Percentiles rank a stretch among this genome's conserved stretches.
phyloP scores from a whole-genome alignment of 805 yeast genomes.

The Kodamaea neixiangensis region DNA sequence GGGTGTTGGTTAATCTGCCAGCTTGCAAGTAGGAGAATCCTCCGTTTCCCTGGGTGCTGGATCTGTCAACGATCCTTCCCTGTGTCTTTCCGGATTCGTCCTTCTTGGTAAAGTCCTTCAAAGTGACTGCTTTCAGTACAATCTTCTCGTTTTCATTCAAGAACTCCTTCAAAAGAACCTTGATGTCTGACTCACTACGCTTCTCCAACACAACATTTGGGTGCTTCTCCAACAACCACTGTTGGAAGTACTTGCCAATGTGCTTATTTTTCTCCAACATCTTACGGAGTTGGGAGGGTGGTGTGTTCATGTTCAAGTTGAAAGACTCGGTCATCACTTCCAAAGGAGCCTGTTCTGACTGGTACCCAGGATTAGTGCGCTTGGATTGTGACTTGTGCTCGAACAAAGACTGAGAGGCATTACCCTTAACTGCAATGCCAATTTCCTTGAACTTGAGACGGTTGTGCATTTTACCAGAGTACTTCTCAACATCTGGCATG shows the following conservation, averaged over 20 bases:
- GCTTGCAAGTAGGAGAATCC: constrained; percentile 70
- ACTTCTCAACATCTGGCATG: constrained; percentile 70
- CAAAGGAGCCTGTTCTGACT: constrained; percentile 7
- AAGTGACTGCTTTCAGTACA: constrained; percentile 20
- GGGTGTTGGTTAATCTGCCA: constrained; percentile 69
- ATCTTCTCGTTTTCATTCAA: constrained; percentile 25
- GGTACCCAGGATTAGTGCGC: constrained; percentile 11
- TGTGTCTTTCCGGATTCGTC: constrained; percentile 10
- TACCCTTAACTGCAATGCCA: constrained; percentile 50
- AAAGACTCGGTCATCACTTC: constrained; percentile 35
- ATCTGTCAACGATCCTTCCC: constrained; percentile 13
- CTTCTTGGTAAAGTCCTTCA: constrained; percentile 27
- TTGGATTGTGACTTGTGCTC: constrained; percentile 23
- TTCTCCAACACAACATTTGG: constrained; percentile 37
- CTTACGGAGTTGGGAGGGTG: constrained; percentile 29
- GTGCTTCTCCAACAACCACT: constrained; percentile 53
- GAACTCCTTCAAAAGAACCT: constrained; percentile 36
- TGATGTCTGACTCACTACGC: constrained; percentile 23
- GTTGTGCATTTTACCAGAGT: constrained; percentile 59
- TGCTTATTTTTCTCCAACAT: constrained; percentile 44
- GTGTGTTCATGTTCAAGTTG: constrained; percentile 30
- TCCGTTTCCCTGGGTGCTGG: constrained; percentile 58
- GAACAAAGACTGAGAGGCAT: constrained; percentile 35
- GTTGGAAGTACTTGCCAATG: constrained; percentile 53
- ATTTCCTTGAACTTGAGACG: constrained; percentile 69